Evolutionary conservation across 345 rosid genomes (phyloP).

Genomic region (Lumnitzera littorea): DNA sequence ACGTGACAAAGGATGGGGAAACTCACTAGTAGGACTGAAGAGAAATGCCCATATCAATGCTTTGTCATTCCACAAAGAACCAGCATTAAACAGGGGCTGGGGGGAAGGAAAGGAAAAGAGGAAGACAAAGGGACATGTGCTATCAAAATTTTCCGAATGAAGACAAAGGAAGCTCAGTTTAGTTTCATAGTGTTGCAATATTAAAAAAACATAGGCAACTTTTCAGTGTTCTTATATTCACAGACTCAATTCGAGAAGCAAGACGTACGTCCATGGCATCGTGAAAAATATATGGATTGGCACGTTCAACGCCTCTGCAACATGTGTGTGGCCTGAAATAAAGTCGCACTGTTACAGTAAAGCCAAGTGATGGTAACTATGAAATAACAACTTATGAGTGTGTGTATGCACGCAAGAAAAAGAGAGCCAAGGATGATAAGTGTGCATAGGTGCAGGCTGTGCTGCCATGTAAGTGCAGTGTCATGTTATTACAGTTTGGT

Average conservation of each 20-base stretch:
- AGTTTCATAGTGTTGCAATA: neutral
- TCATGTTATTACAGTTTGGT: no score
- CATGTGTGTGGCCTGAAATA: conserved; percentile 46
- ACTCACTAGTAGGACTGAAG: conserved; percentile 47
- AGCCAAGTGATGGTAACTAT: neutral
- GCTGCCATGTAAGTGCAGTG: no score
- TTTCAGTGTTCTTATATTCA: neutral
- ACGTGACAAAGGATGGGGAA: conserved; percentile 50
- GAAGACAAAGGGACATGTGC: no score
- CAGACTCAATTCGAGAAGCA: neutral
- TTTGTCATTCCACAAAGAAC: neutral
- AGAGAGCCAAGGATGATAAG: neutral
- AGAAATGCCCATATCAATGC: conserved; percentile 7
- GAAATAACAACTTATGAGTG: neutral
- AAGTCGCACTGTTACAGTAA: neutral
- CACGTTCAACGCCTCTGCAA: conserved; percentile 37
- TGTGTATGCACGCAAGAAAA: neutral
- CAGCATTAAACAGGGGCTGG: no score
- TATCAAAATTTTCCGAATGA: no score
- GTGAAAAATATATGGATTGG: conserved; percentile 51
- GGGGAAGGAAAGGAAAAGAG: no score
- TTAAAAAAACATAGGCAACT: neutral
- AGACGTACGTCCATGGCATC: conserved; percentile 61
- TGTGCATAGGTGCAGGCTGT: no score
- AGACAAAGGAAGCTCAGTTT: neutral